Conservation (phyloP, 345 rosid genomes). For the Ceriops tagal region DNA sequence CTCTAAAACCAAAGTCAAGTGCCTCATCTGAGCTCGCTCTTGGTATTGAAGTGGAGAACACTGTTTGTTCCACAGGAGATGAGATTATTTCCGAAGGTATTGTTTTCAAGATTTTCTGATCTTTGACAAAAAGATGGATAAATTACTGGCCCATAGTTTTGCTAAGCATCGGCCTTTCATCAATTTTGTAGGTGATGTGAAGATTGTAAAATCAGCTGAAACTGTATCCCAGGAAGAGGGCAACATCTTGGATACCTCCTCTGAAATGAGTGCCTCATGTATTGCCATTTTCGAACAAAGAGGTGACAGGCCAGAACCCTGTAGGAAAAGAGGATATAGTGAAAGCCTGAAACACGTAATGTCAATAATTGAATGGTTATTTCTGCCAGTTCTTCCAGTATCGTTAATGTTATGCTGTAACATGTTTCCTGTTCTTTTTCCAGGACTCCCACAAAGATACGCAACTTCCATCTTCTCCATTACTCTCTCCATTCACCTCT, state of each 20-base stretch:
- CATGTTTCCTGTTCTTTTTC: slow-evolving; percentile 17
- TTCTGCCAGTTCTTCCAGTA: slow-evolving; percentile 11
- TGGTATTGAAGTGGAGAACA: slow-evolving; percentile 35
- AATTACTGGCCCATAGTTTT: not conserved
- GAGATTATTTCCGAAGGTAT: slow-evolving; percentile 49
- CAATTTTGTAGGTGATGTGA: slow-evolving; percentile 33
- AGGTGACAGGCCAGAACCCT: slow-evolving; percentile 29
- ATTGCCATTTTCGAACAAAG: slow-evolving; percentile 24
- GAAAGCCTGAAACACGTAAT: slow-evolving; percentile 41
- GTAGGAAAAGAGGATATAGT: slow-evolving; percentile 26
- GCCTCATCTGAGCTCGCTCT: slow-evolving; percentile 21
- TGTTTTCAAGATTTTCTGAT: slow-evolving; percentile 9
- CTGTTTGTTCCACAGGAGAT: slow-evolving; percentile 14
- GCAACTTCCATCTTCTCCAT: slow-evolving; percentile 39
- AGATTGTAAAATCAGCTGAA: slow-evolving; percentile 30
- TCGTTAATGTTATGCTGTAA: slow-evolving; percentile 3
- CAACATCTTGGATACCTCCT: slow-evolving; percentile 17
- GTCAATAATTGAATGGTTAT: slow-evolving; percentile 13
- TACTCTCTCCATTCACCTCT: slow-evolving; percentile 43
- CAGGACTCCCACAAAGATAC: slow-evolving; percentile 43
- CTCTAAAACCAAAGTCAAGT: slow-evolving; percentile 16
- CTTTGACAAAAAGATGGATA: slow-evolving; percentile 9
- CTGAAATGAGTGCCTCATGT: slow-evolving; percentile 30
- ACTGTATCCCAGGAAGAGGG: slow-evolving; percentile 32
- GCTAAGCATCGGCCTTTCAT: not conserved